Percentiles rank a stretch among this genome's conserved stretches.
Evolutionary conservation across 495 filamentous ascomycete genomes (phyloP).

Genomic region (Aspergillus diversus): DNA sequence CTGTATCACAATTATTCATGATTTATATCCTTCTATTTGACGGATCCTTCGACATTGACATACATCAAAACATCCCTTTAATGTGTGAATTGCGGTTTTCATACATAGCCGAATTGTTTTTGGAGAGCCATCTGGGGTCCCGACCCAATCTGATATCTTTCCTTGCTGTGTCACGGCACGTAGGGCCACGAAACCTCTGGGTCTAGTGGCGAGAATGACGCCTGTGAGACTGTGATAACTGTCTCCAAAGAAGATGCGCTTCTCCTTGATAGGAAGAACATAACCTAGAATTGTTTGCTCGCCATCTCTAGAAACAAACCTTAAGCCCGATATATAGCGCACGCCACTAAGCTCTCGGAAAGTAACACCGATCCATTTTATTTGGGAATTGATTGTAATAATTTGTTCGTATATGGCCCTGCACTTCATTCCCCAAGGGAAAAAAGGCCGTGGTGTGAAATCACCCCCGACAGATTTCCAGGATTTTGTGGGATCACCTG

Average conservation of each 20-base stretch:
- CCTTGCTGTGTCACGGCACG: constrained; percentile 14
- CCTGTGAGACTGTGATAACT: constrained; percentile 4
- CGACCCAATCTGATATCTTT: constrained; percentile 7
- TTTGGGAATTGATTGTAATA: neutral
- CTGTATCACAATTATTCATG: neutral
- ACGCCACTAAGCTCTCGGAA: constrained; percentile 8
- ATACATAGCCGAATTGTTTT: constrained; percentile 17
- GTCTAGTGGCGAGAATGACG: constrained; percentile 8
- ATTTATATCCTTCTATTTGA: too few relatives aligned
- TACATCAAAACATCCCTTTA: constrained; percentile 15
- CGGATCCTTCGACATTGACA: neutral
- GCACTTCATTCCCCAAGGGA: constrained; percentile 15
- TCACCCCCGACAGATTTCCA: constrained; percentile 19
- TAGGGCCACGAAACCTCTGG: constrained; percentile 17
- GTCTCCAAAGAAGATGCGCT: constrained; percentile 1
- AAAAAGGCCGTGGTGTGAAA: constrained; percentile 1
- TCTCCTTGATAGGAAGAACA: constrained; percentile 13
- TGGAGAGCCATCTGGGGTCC: constrained; percentile 12
- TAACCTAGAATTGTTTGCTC: constrained; percentile 9
- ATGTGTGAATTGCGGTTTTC: constrained; percentile 16
- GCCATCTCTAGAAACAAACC: constrained; percentile 4
- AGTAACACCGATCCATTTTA: constrained; percentile 14
- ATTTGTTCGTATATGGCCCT: constrained; percentile 16
- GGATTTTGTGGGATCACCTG: neutral
- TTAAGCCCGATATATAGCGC: constrained; percentile 10